Base-by-base conservation (phyloP, 441 rosid species). In the Viola pubescens region DNA sequence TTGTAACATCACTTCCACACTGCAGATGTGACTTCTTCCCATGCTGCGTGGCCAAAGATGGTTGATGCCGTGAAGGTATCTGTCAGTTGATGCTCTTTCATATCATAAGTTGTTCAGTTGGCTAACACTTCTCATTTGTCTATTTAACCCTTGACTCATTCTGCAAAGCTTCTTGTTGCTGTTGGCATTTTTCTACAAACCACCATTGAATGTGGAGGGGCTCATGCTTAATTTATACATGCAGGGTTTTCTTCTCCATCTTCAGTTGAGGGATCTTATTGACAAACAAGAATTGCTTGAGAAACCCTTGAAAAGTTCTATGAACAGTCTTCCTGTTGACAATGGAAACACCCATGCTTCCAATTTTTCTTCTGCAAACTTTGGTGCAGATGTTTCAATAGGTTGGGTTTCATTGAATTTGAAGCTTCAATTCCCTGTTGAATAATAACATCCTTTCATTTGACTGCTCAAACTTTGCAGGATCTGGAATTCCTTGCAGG, bases 381-480 rank as follows among this genome's bases (percentile, higher is more conserved):
- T 84, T 76, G 94, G 90, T 54, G 81, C 86, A 41, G 88, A 86
- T 70, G 81, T 86, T 53, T 68, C 75, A 59, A 65, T 86, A 79
- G 94, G 90, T 82, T 12, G 70, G 70, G 11, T 44, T 14, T 48
- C 58, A 65, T 71, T 53, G 26, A 54, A 59, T 54, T 51, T 47
- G 43, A 58, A 26, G 34, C 34, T 26, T 11, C 11, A 52, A 57
- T 48, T 8, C 11, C 47, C n/a, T n/a, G 56, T 42, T 45, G 37
- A 39, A 51, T 42, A 44, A 38, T 64, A 48, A 55, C 52, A 61
- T 57, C 52, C 48, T 40, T 44, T 65, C 48, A 54, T 59, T 42
- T 54, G 50, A 63, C 54, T 43, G 13, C 49, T 42, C 19, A 70
- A 69, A 43, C 61, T 71, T 58, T 73, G 62, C 73, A 84, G 90